Evolutionary conservation across 495 filamentous ascomycete species (phyloP), one percentile per base, ranked within the genome.

Genomic region (Cercophora sp.): DNA sequence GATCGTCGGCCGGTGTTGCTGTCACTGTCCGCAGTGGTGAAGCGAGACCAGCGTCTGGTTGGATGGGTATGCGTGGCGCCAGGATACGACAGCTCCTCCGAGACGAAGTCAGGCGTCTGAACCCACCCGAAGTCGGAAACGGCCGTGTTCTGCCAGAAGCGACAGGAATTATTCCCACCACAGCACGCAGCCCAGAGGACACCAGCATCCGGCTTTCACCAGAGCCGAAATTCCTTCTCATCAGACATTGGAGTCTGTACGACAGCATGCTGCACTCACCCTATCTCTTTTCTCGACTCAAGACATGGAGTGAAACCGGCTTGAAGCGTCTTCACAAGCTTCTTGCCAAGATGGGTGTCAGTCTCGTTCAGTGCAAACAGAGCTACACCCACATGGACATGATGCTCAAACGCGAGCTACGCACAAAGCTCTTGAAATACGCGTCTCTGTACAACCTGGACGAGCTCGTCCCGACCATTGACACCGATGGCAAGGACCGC

Each of bases 351-450:
- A 98, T 98, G 94, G 93, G 93, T 20, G 88, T 98, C 58, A 91
- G 87, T 67, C 74, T 97, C 25, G 86, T 81, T 16, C 92, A 97
- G 74, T 96, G 91, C 70, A 89, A 89, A 56, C 91, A 96, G 65
- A 91, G 80, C 61, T 98, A 98, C 65, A 88, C 91, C 2, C 93
- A 98, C 68, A 96, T 98, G 90, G 94, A 98, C 65, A 92, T 97
- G 87, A 84, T 93, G 62, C 72, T 98, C 31, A 98, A 98, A 70
- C 84, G 88, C 19, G 87, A 86, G 10, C 72, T 98, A 19, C 84
- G 91, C n/a, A 78, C 85, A 43, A 86, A 92, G 39, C 75, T 98
- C 2, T 77, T 96, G 31, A 91, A 89, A 54, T 96, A 95, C 59
- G 90, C 90, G 0, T 87, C 89, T 2, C 71, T 91, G 53, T 97